phyloP scores from a whole-genome alignment of 345 rosid species.

The Iberis pinnata region DNA sequence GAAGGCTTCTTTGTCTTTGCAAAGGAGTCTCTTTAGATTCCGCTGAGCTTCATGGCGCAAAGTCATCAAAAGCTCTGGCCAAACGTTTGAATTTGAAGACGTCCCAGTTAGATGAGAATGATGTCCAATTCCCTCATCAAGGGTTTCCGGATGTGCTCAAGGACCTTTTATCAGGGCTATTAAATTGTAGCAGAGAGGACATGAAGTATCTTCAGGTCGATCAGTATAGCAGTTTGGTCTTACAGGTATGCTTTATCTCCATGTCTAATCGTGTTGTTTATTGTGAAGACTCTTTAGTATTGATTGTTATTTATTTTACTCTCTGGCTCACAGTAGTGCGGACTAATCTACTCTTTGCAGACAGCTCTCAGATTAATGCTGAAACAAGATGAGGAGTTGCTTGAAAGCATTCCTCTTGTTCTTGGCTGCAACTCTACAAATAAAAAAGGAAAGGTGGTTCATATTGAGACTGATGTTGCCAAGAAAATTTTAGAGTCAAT shows the following conservation, averaged over 20 bases:
- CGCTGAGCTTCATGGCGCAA: slow-evolving; percentile 54
- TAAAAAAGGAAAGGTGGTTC: slow-evolving; percentile 33
- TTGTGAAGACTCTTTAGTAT: not conserved
- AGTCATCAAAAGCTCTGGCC: slow-evolving; percentile 54
- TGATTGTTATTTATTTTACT: slow-evolving; percentile 1
- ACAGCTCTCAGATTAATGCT: slow-evolving; percentile 63
- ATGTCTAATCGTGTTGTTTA: not conserved
- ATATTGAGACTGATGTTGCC: slow-evolving; percentile 34
- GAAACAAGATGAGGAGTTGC: slow-evolving; percentile 55
- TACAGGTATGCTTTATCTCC: slow-evolving; percentile 50
- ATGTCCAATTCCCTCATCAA: slow-evolving; percentile 33
- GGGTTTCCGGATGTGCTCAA: slow-evolving; percentile 62
- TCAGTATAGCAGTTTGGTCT: slow-evolving; percentile 80
- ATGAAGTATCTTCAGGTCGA: slow-evolving; percentile 49
- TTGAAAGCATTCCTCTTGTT: slow-evolving; percentile 55
- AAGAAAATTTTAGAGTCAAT: slow-evolving; percentile 39
- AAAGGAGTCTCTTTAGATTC: slow-evolving; percentile 76
- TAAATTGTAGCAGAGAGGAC: slow-evolving; percentile 46
- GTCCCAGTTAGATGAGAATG: slow-evolving; percentile 31
- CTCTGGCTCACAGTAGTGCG: not conserved
- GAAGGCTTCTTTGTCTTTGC: slow-evolving; percentile 83
- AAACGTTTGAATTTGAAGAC: slow-evolving; percentile 61
- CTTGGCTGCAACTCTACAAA: slow-evolving; percentile 49
- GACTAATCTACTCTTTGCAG: slow-evolving; percentile 38
- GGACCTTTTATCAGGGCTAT: slow-evolving; percentile 54